Evolutionary conservation across 257 asterid genomes (phyloP).

Genomic region (Eustoma russellianum): DNA sequence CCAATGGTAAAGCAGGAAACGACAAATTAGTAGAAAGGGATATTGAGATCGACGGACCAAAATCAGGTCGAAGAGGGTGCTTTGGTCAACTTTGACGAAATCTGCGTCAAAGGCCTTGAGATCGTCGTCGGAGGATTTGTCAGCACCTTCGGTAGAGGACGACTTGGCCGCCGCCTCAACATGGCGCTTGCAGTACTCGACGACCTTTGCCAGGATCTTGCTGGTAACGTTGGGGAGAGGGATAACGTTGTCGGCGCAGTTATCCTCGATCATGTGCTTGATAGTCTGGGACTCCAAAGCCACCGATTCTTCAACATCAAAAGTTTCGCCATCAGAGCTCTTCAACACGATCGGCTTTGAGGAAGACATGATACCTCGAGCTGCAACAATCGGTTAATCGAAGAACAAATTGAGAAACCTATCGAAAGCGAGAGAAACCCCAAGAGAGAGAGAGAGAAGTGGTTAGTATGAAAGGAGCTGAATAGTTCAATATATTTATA

Average conservation of each 20-base stretch:
- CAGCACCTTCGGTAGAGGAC: conserved; percentile 10
- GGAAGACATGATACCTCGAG: conserved; percentile 14
- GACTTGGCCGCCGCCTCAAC: conserved; percentile 30
- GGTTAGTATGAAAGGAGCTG: too few species aligned
- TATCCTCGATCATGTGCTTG: conserved; percentile 43
- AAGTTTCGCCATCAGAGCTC: conserved; percentile 52
- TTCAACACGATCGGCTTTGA: conserved; percentile 31
- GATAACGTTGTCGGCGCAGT: conserved; percentile 33
- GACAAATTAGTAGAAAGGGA: too few species aligned
- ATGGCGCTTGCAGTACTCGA: conserved; percentile 54
- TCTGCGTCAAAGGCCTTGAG: conserved; percentile 37
- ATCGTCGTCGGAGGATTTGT: conserved; percentile 28
- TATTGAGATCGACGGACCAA: conserved; percentile 22
- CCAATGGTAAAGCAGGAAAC: background rate
- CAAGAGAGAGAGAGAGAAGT: too few species aligned
- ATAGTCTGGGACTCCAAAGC: conserved; percentile 46
- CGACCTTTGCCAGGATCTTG: conserved; percentile 48
- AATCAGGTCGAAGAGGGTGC: conserved; percentile 47
- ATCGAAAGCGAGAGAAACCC: background rate
- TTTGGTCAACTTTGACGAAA: conserved; percentile 52
- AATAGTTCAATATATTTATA: too few species aligned
- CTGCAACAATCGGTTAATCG: too few species aligned
- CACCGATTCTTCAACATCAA: conserved; percentile 44
- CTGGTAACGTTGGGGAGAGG: conserved; percentile 52
- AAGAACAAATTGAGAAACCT: background rate